Base-by-base conservation (phyloP, 1,139 yeast genomes). In the Candida sp. region DNA sequence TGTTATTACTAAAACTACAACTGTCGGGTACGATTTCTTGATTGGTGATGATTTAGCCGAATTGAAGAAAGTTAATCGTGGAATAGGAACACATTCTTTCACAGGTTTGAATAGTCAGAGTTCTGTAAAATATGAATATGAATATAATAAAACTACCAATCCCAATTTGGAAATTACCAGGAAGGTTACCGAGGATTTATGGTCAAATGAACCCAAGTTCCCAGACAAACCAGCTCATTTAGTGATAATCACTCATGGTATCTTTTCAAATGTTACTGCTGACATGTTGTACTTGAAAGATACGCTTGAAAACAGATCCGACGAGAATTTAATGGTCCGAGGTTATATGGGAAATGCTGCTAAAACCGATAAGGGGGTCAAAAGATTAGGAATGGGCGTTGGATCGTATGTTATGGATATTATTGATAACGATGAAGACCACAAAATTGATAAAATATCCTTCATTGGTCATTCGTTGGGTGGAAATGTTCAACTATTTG, bases 381-480 rank as follows among this genome's bases (percentile, higher is more conserved):
- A 86, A 60, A 88, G 82, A 57, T 67, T 91, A 44, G 99, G 99
- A 0, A 73, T 79, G 36, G 70, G 87, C 33, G 73, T 91, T 35
- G 97, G 93, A 0, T 84, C 84, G 49, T 85, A 78, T 61, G 66
- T 93, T 25, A 73, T 84, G 11, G 70, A 77, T 15, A 77, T 84
- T 39, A 70, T 87, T 3, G 62, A 63, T 21, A 62, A 61, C 21
- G 68, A 68, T 19, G 57, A 60, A 33, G 58, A 49, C 1, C 49
- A 60, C 6, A 58, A 65, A 12, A 73, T 86, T 7, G 61, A 64
- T 3, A 83, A 80, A 53, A 82, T 93, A 5, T 90, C 98, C 2
- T 91, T 93, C 54, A 73, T 95, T 33, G 96, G 91, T 0, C 99
- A 93, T 63, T 91, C 98, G 0, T 65, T 93, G 15, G 99, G 99